Conservation (phyloP, 345 rosid species). For the Lepidium aucheri region DNA sequence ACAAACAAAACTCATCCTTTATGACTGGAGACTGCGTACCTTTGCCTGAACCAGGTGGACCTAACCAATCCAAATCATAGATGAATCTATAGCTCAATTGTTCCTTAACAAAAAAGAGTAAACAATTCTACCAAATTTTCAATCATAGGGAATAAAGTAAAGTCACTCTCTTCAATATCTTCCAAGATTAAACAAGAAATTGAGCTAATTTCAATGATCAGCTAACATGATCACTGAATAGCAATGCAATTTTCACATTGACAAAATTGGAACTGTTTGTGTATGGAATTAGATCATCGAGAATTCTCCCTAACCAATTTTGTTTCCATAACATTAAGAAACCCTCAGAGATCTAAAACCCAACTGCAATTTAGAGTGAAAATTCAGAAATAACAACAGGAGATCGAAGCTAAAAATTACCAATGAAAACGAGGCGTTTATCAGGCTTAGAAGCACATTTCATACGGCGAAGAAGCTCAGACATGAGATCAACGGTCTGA, state of each 20-base stretch:
- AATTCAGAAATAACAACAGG: neutral
- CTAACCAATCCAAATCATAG: constrained; percentile 33
- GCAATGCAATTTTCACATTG: too few relatives aligned
- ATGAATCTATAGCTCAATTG: neutral
- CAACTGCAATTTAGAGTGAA: neutral
- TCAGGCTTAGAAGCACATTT: constrained; percentile 82
- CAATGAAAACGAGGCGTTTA: constrained; percentile 87
- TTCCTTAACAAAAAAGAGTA: neutral
- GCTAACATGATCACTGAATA: too few relatives aligned
- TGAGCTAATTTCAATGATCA: too few relatives aligned
- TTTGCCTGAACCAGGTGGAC: constrained; percentile 99
- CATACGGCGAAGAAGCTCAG: constrained; percentile 94
- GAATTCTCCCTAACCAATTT: too few relatives aligned
- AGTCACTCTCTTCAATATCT: too few relatives aligned
- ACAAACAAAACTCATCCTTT: constrained; percentile 88
- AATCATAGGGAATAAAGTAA: neutral
- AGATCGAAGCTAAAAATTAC: constrained; percentile 21
- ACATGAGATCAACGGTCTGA: constrained; percentile 69
- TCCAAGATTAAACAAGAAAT: too few relatives aligned
- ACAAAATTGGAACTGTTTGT: too few relatives aligned
- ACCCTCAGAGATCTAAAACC: neutral
- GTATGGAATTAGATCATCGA: too few relatives aligned
- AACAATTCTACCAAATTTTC: neutral
- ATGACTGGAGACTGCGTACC: constrained; percentile 95
- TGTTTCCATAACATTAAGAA: too few relatives aligned